Conservation (phyloP, 129 eudicot species). For the Flaveria linearis region DNA sequence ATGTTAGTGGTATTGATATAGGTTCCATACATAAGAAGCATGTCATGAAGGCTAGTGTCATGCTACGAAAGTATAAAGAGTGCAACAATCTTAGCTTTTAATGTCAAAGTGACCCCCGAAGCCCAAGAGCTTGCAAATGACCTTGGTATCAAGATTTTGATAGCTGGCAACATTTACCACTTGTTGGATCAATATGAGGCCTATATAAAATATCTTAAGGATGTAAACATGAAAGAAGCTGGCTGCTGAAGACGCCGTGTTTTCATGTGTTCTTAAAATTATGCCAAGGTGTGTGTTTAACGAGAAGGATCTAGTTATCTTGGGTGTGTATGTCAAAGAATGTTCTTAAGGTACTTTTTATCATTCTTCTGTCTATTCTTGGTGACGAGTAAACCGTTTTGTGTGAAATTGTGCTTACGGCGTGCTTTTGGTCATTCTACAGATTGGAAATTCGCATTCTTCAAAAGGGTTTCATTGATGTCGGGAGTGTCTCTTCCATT, state of each 20-base stretch:
- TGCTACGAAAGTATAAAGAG: constrained; percentile 84
- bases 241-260: constrained; percentile 85
- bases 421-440: too few relatives aligned
- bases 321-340: constrained; percentile 78
- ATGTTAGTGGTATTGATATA: constrained; percentile 83
- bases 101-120: constrained; percentile 76
- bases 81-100: constrained; percentile 86
- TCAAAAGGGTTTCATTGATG: too few relatives aligned
- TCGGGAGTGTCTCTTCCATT: too few relatives aligned
- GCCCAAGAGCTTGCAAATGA: constrained; percentile 80
- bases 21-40: constrained; percentile 89
- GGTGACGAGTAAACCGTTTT: too few relatives aligned
- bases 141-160: constrained; percentile 68
- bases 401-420: too few relatives aligned
- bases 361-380: too few relatives aligned
- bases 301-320: constrained; percentile 72
- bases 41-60: constrained; percentile 79
- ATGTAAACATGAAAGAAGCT: constrained; percentile 77
- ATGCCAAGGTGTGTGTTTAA: constrained; percentile 68
- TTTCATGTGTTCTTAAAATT: constrained; percentile 75
- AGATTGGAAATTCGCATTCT: too few relatives aligned
- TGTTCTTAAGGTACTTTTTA: constrained; percentile 64
- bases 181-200: constrained; percentile 82
- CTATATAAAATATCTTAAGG: constrained; percentile 68
- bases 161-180: constrained; percentile 77